Base-by-base conservation (phyloP, 495 filamentous ascomycete genomes). In the Symbiotaphrina buchneri region DNA sequence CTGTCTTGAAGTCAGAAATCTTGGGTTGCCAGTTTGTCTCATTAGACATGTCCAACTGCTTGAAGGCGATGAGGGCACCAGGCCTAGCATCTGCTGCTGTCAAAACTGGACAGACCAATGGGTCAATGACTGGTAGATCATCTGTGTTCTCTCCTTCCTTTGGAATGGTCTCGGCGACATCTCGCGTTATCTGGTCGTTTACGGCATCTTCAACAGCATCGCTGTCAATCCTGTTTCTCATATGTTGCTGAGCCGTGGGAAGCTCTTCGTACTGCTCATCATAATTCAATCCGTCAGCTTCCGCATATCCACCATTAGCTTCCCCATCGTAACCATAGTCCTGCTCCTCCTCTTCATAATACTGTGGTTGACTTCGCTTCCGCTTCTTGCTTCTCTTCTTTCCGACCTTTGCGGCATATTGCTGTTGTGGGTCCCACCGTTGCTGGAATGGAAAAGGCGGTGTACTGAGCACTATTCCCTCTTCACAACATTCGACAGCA, bases 401-500 rank as follows among this genome's bases (percentile, higher is more conserved):
- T 39, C 61, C 65, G n/a, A 48, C 55, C 2, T 52, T 49, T 23
- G 58, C 51, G 6, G 41, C 49, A 15, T 45, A 42, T 40, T 68
- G 55, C 35, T 84, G 75, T 32, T 79, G 71, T 3, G 62, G 55
- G 49, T 93, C 79, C 83, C 82, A 93, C 31, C 75, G 68, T 47
- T 91, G 80, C 8, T 71, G 54, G 40, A 95, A 97, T 0, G 87
- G 87, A 44, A 91, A 95, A 2, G 78, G 77, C 0, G 87, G 84
- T 14, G 71, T 61, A 33, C 65, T 81, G 20, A 93, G 56, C 34
- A 67, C 52, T 29, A 83, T 54, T n/a, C 67, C 68, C 15, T 82
- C 68, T 30, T 70, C 52, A 37, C 73, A 64, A 47, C 87, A 94
- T 46, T 97, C 87, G 7, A 82, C 73, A 27, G 82, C 85, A 31